These are phyloP conservation scores for Cutaneotrichosporon sp. DNA, from an alignment of 1,284 basidiomycete species.

Conservation along the genomic window DNA sequence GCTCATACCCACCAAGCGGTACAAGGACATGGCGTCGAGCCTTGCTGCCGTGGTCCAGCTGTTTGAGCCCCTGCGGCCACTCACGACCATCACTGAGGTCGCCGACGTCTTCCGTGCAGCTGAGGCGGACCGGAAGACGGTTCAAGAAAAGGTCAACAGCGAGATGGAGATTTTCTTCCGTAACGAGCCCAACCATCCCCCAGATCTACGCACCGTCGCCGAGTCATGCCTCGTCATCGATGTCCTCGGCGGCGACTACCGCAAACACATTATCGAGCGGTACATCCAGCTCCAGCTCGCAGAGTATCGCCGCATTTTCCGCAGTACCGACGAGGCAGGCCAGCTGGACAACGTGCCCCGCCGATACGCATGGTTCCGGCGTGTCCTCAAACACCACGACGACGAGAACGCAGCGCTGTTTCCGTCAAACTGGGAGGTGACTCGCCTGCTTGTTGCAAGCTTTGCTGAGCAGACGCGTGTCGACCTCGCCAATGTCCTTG, in stretches of 20 bases:
- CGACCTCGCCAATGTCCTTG: conserved; percentile 50
- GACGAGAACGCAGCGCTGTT: conserved; percentile 78
- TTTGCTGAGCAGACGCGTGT: conserved; percentile 75
- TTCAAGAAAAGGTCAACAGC: conserved; percentile 69
- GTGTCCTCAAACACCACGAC: conserved; percentile 84
- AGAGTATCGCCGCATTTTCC: conserved; percentile 95
- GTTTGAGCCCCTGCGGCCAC: conserved; percentile 67
- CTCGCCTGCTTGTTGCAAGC: conserved; percentile 68
- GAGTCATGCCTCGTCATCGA: conserved; percentile 81
- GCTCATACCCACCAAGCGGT: conserved; percentile 68
- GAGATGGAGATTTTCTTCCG: conserved; percentile 86
- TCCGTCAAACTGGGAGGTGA: conserved; percentile 74
- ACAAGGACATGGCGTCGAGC: conserved; percentile 75
- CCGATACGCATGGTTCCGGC: conserved; percentile 91
- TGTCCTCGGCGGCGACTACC: conserved; percentile 71
- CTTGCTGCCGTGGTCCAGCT: conserved; percentile 84
- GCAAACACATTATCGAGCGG: conserved; percentile 71
- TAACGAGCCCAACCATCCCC: conserved; percentile 64
- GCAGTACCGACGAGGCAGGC: conserved; percentile 82
- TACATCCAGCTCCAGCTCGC: conserved; percentile 87
- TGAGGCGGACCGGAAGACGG: conserved; percentile 68
- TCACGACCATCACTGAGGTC: conserved; percentile 67
- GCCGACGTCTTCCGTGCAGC: conserved; percentile 69
- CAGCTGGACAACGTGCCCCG: conserved; percentile 92
- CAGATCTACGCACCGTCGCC: conserved; percentile 60